These are phyloP conservation scores for Suillus plorans DNA, from an alignment of 768 basidiomycete species.

Conservation along the genomic window DNA sequence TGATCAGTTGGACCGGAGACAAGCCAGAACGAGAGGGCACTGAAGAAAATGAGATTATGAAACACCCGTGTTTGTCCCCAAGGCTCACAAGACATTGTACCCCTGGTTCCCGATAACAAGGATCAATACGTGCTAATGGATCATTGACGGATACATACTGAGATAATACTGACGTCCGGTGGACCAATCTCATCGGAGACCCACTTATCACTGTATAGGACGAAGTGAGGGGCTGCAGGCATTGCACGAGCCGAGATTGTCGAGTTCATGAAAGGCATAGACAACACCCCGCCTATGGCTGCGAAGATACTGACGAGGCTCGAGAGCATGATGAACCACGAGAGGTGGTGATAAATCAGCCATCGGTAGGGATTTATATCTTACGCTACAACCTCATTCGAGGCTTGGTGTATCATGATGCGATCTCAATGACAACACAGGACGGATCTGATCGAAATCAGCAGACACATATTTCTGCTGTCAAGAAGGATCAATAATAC, in stretches of 20 bases:
- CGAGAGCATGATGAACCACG: constrained; percentile 1
- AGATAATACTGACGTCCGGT: constrained; percentile 31
- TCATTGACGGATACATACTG: constrained; percentile 21
- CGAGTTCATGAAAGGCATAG: background rate
- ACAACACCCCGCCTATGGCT: background rate
- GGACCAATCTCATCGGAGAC: constrained; percentile 38
- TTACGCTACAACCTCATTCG: background rate
- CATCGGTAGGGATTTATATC: constrained; percentile 1
- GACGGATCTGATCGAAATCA: too few species aligned
- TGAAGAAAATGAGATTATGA: constrained; percentile 13
- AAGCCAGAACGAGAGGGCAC: constrained; percentile 54
- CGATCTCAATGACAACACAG: background rate
- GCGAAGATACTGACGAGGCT: background rate
- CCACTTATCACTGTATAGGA: constrained; percentile 38
- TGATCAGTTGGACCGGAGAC: constrained; percentile 60
- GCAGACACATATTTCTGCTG: too few species aligned
- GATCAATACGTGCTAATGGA: background rate
- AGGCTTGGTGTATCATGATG: background rate
- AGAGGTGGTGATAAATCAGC: background rate
- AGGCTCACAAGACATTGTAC: constrained; percentile 55
- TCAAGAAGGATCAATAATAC: too few species aligned
- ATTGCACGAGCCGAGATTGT: background rate
- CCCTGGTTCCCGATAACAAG: constrained; percentile 35
- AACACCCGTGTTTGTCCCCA: background rate
- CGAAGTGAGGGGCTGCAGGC: constrained; percentile 39